Percentiles rank a stretch among this genome's conserved stretches.
Evolutionary conservation across 2,329 filamentous ascomycete species (phyloP).

Genomic region (Diplodia mutila): DNA sequence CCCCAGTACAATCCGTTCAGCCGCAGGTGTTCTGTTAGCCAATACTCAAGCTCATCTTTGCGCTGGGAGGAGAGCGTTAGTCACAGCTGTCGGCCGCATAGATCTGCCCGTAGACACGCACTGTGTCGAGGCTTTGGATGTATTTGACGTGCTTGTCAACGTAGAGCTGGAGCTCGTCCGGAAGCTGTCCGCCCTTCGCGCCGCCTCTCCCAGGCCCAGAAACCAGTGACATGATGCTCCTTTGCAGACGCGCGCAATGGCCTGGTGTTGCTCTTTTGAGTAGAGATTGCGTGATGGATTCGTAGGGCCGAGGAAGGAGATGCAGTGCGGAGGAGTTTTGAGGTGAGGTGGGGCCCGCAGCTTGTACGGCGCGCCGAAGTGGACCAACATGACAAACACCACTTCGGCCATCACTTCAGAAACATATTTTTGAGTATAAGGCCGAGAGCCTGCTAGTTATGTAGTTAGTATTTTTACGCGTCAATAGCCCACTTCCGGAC

Average conservation of each 20-base stretch:
- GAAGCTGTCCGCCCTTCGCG: conserved; percentile 42
- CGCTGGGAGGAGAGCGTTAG: conserved; percentile 53
- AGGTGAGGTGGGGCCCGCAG: conserved; percentile 13
- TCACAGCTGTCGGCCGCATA: conserved; percentile 24
- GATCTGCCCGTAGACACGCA: conserved; percentile 49
- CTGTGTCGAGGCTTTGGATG: conserved; percentile 87
- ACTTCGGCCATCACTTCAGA: background rate
- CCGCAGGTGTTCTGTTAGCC: conserved; percentile 94
- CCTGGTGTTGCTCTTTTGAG: background rate
- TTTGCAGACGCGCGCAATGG: background rate
- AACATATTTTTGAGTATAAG: background rate
- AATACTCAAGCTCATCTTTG: conserved; percentile 95
- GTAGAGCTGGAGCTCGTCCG: conserved; percentile 56
- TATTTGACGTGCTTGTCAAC: conserved; percentile 81
- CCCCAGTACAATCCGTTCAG: conserved; percentile 98
- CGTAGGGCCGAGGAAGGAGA: background rate
- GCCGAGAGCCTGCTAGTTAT: too few species aligned
- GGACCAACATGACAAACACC: conserved; percentile 1
- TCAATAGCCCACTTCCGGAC: background rate
- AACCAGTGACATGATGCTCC: conserved; percentile 59
- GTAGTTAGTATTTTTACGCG: too few species aligned
- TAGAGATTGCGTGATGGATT: background rate
- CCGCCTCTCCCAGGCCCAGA: conserved; percentile 62
- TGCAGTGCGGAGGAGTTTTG: conserved; percentile 1
- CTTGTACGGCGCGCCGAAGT: background rate